Conservation (phyloP, 495 filamentous ascomycete species). For the Penicillium bialowiezense region DNA sequence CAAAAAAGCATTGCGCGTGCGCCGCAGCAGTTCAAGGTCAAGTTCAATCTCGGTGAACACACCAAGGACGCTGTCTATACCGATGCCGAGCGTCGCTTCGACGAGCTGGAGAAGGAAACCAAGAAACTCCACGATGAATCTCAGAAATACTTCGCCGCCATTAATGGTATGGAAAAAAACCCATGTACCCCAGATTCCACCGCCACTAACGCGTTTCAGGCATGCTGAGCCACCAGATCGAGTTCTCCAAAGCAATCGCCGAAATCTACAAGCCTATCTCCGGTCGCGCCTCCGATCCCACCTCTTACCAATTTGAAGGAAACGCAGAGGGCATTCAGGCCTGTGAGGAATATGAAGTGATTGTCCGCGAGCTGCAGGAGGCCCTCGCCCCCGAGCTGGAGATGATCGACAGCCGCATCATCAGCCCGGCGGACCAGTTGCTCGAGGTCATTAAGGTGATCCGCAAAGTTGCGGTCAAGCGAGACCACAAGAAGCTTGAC, state of each 20-base stretch:
- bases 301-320: constrained; percentile 72
- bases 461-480: constrained; percentile 82
- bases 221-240: constrained; percentile 97
- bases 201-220: constrained; percentile 43
- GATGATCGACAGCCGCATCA: constrained; percentile 92
- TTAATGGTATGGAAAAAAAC: constrained; percentile 62
- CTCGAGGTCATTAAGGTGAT: constrained; percentile 93
- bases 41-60: constrained; percentile 90
- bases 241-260: constrained; percentile 91
- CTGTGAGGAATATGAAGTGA: constrained; percentile 93
- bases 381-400: constrained; percentile 89
- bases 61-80: constrained; percentile 93
- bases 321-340: constrained; percentile 93
- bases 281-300: constrained; percentile 90
- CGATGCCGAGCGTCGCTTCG: constrained; percentile 90
- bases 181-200: not conserved
- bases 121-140: constrained; percentile 95
- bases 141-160: constrained; percentile 91
- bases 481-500: constrained; percentile 96
- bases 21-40: constrained; percentile 85
- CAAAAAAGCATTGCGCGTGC: constrained; percentile 83
- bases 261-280: constrained; percentile 99
- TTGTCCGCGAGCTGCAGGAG: constrained; percentile 87
- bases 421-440: constrained; percentile 91
- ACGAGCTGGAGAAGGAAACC: constrained; percentile 92